Base-by-base conservation (phyloP, 352 stramenopile genomes). In the Phytophthora europaea region DNA sequence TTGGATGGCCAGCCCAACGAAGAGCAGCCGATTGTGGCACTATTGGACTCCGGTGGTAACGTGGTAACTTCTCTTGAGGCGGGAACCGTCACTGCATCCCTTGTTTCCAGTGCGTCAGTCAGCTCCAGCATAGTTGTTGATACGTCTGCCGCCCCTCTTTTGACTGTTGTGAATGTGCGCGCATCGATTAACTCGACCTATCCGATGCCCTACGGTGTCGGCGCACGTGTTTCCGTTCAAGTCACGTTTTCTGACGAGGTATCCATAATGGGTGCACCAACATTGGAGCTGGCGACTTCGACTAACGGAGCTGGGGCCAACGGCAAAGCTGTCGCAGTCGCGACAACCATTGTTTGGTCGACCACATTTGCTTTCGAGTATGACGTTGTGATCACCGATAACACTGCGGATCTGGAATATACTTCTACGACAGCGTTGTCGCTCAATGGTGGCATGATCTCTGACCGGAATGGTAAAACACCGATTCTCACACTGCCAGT, bases 241-340 rank as follows among this genome's bases (percentile, higher is more conserved):
- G 78, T 97, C 3, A 87, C 76, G 15, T 97, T 96, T 67, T 94
- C 89, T 1, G 88, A 95, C 40, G 88, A 97, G 61, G 86, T 97
- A 4, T 72, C 81, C 22, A 85, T 81, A 4, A 78, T 73, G 28
- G 90, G 90, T 6, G 65, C 82, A 18, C 85, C 90, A 2, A 87
- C 69, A 50, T 70, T 96, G 13, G 69, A 78, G 26, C 75, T 97
- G 3, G 74, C 74, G 28, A 81, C 84, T 51, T 87, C 80, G 1
- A 73, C 33, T 23, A 79, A 67, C 18, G 80, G 50, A 8, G 54
- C 28, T 56, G 70, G 71, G 20, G 33, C 70, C 0, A 89, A 85
- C 48, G 87, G 87, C 3, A 61, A 84, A 50, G 86, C 86, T 0
- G 78, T 91, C 61, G 93, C 85, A 52, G 67, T 79, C 22, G 38